These are phyloP conservation scores for Chytriomyces confervae DNA, from an alignment of 192 early-diverging fungal genomes.

Conservation along the genomic window DNA sequence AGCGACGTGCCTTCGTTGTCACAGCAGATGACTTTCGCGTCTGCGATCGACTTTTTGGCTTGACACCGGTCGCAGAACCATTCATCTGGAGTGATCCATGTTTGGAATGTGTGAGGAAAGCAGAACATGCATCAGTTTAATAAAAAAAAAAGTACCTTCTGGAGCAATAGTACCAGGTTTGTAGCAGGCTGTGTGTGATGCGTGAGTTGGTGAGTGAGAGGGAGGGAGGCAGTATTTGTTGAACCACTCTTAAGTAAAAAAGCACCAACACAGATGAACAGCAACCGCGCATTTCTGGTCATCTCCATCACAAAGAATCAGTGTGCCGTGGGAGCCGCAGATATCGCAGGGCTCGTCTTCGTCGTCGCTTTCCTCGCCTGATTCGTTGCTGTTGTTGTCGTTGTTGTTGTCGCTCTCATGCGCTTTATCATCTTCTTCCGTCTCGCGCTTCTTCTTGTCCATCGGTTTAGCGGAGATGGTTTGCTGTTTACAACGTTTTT, in stretches of 20 bases:
- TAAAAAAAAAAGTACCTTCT: not conserved
- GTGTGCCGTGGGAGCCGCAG: constrained; percentile 16
- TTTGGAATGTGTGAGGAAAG: not conserved
- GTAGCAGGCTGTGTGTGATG: constrained; percentile 12
- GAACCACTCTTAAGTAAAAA: not conserved
- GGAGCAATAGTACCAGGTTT: not conserved
- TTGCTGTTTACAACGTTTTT: too few species aligned
- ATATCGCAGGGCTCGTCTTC: constrained; percentile 10
- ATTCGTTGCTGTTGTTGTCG: constrained; percentile 6
- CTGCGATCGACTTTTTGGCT: not conserved
- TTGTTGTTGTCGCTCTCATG: not conserved
- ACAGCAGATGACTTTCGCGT: constrained; percentile 16
- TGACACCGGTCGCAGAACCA: constrained; percentile 19
- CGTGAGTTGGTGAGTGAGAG: not conserved
- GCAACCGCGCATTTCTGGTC: constrained; percentile 7
- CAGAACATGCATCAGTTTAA: not conserved
- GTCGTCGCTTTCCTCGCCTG: not conserved
- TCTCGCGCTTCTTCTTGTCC: not conserved
- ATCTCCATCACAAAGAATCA: constrained; percentile 26
- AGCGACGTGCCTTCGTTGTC: not conserved
- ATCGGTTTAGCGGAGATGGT: not conserved
- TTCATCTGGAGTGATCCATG: not conserved
- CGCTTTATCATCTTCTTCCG: not conserved
- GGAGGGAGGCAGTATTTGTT: not conserved
- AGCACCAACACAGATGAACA: constrained; percentile 7